Evolutionary conservation across 805 yeast genomes (phyloP).

Genomic region (Pichia membranifaciens): DNA sequence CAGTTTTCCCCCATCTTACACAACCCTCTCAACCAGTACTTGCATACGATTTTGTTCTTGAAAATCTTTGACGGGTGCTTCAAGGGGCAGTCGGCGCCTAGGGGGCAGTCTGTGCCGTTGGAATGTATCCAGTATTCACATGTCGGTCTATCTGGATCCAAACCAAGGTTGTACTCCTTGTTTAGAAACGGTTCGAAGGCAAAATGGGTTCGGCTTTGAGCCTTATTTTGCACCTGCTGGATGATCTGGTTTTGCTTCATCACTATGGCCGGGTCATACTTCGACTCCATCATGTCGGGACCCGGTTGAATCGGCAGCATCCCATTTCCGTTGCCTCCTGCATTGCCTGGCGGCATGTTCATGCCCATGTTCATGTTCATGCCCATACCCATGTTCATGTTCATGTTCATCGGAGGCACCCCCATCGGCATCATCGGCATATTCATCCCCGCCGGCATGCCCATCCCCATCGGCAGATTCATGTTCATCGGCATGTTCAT

Average conservation of each 20-base stretch:
- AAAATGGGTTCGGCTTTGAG: slow-evolving; percentile 20
- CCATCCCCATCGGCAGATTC: slow-evolving; percentile 1
- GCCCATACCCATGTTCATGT: not conserved
- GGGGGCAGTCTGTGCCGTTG: slow-evolving; percentile 60
- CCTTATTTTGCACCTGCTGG: slow-evolving; percentile 15
- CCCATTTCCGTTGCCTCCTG: too few relatives aligned
- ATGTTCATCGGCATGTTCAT: slow-evolving; percentile 5
- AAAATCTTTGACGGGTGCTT: slow-evolving; percentile 64
- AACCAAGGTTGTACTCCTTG: slow-evolving; percentile 72
- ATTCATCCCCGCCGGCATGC: slow-evolving; percentile 2
- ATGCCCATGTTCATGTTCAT: not conserved
- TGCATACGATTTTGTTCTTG: slow-evolving; percentile 82
- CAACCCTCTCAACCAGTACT: slow-evolving; percentile 96
- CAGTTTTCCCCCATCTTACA: slow-evolving; percentile 96
- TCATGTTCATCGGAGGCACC: slow-evolving; percentile 2
- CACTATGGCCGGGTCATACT: slow-evolving; percentile 12
- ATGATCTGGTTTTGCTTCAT: slow-evolving; percentile 16
- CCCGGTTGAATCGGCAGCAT: not conserved
- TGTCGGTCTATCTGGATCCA: slow-evolving; percentile 84
- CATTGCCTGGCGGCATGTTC: not conserved
- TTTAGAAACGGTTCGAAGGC: slow-evolving; percentile 80
- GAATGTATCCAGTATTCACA: slow-evolving; percentile 69
- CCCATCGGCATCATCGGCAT: slow-evolving; percentile 4
- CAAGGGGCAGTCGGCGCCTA: slow-evolving; percentile 79
- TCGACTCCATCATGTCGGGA: slow-evolving; percentile 2